Conservation (phyloP, 75 land plant species). For the Pinus albicaulis region DNA sequence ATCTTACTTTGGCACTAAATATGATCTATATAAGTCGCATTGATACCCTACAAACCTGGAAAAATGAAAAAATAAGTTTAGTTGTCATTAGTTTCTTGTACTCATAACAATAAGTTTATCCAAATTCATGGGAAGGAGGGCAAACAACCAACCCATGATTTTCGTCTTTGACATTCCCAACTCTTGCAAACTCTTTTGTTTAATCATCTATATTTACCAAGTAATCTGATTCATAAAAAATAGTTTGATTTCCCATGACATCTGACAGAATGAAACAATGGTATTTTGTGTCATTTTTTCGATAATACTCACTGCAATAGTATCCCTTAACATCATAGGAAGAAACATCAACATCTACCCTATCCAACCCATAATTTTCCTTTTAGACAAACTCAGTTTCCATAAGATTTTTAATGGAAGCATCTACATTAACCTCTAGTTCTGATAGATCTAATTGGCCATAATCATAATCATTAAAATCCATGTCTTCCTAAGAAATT, state of each 20-base stretch:
- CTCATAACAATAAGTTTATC: no score
- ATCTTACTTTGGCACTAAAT: neutral
- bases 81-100: neutral
- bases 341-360: neutral
- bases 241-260: neutral
- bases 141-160: neutral
- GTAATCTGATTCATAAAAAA: neutral
- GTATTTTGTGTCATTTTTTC: neutral
- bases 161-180: neutral
- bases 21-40: neutral
- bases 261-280: neutral
- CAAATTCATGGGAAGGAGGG: neutral
- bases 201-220: neutral
- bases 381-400: neutral
- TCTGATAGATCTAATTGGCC: neutral
- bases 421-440: neutral
- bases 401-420: neutral
- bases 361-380: neutral
- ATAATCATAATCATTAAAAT: constrained; percentile 3
- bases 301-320: neutral
- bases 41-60: neutral
- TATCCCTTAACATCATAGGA: neutral
- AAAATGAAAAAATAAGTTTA: neutral
- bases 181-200: neutral
- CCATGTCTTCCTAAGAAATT: neutral